Percentiles rank a stretch among this genome's conserved stretches.
phyloP scores from a whole-genome alignment of 2,329 filamentous ascomycete species.

The Emericellopsis cladophorae region DNA sequence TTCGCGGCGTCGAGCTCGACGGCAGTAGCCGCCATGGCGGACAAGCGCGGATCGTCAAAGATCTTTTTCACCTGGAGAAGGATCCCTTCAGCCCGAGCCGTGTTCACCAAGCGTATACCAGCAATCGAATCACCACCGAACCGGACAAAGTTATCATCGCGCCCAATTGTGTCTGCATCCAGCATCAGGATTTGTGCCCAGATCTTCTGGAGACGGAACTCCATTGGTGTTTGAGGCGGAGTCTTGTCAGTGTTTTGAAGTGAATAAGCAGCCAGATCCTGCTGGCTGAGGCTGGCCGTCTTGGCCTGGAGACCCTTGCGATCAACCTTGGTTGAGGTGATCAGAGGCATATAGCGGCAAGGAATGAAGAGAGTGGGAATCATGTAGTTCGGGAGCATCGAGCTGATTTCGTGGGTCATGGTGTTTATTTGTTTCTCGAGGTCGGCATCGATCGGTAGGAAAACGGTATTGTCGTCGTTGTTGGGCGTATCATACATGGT shows the following conservation, averaged over 20 bases:
- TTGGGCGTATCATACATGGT: not conserved
- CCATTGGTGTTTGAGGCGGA: not conserved
- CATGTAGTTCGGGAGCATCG: constrained; percentile 5
- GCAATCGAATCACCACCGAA: not conserved
- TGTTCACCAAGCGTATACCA: not conserved
- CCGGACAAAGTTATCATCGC: not conserved
- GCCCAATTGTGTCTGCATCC: not conserved
- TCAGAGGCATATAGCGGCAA: constrained; percentile 5
- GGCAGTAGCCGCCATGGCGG: not conserved
- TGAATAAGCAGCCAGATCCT: not conserved
- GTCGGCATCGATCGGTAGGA: not conserved
- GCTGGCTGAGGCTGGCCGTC: not conserved
- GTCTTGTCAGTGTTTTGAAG: not conserved
- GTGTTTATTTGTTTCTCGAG: not conserved
- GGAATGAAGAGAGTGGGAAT: constrained; percentile 5
- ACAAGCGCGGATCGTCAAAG: not conserved
- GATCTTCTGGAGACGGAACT: not conserved
- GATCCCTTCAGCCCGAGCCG: not conserved
- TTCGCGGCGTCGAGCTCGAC: not conserved
- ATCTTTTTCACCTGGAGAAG: not conserved
- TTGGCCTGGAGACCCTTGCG: constrained; percentile 3
- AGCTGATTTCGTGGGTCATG: not conserved
- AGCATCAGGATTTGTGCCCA: not conserved
- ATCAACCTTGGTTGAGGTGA: constrained; percentile 5
- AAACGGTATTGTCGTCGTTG: constrained; percentile 1